Base-by-base conservation (phyloP, 257 asterid species). In the Plantago ovata region DNA sequence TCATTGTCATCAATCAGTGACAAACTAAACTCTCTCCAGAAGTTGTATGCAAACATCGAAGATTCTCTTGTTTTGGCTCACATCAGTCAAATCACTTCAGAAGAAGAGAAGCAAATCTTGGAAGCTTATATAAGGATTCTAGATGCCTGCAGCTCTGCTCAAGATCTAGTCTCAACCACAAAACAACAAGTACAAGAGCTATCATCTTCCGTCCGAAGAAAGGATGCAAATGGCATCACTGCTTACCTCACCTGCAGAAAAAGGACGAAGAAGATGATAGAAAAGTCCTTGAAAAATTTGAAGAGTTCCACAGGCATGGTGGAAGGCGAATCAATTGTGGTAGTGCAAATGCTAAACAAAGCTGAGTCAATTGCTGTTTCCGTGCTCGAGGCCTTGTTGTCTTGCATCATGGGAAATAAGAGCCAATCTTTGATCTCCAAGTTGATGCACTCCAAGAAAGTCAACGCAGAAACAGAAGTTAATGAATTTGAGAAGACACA, bases 141-240 rank as follows among this genome's bases (percentile, higher is more conserved):
- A 59, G 77, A 75, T 58, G 63, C 68, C 42, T 63, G 69, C 59
- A 57, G 47, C 53, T 20, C 63, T 5, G 54, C 49, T 13, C 62
- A 60, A 41, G 75, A 71, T 48, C 48, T 65, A 21, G 20, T 71
- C 58, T 51, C 54, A 5, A 45, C 38, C 8, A 36, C 23, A 16
- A n/a, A n/a, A n/a, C n/a, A n/a, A n/a, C n/a, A n/a, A n/a, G n/a
- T n/a, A n/a, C n/a, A n/a, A n/a, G n/a, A n/a, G n/a, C n/a, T n/a
- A n/a, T n/a, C n/a, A n/a, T n/a, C n/a, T n/a, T n/a, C n/a, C n/a
- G n/a, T n/a, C 36, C 58, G 65, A 22, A 64, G 71, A 41, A 63
- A 52, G 60, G 55, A 53, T 40, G 14, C 38, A 28, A 19, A 50
- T n/a, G 64, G 33, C 36, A 32, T 67, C 19, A 52, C 13, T 13